phyloP scores from a whole-genome alignment of 768 basidiomycete species.

The Amanita subjunquillea region DNA sequence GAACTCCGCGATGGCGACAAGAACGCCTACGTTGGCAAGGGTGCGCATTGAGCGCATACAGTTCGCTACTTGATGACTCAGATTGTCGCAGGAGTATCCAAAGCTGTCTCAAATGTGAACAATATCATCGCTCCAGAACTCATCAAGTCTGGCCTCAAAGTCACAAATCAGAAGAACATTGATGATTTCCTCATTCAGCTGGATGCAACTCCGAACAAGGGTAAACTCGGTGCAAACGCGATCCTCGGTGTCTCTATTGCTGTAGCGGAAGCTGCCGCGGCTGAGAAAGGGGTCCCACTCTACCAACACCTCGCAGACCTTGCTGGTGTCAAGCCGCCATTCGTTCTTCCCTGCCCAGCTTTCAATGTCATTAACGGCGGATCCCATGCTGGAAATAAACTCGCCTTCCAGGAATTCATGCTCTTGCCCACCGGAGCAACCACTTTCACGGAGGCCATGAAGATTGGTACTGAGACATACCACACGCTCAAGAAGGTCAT shows the following conservation, averaged over 20 bases:
- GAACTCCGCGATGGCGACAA: constrained; percentile 98
- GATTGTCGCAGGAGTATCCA: constrained; percentile 61
- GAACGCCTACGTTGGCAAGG: constrained; percentile 89
- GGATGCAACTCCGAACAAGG: constrained; percentile 97
- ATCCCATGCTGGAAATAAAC: constrained; percentile 98
- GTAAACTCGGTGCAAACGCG: constrained; percentile 97
- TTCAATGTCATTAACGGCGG: constrained; percentile 99
- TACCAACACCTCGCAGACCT: constrained; percentile 96
- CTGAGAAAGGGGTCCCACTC: constrained; percentile 89
- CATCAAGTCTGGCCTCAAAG: constrained; percentile 72
- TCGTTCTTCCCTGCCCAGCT: constrained; percentile 82
- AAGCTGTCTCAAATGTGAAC: constrained; percentile 95
- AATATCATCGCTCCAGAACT: constrained; percentile 80
- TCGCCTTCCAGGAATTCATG: constrained; percentile 99
- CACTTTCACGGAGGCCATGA: constrained; percentile 94
- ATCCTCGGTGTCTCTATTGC: constrained; percentile 98
- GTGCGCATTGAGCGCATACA: constrained; percentile 28
- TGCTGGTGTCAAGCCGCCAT: constrained; percentile 91
- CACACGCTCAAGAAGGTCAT: constrained; percentile 99
- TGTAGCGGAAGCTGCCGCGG: constrained; percentile 86
- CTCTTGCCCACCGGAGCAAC: constrained; percentile 89
- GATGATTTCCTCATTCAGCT: constrained; percentile 98
- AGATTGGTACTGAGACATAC: constrained; percentile 97
- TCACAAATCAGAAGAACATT: constrained; percentile 89
- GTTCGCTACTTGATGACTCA: background rate